Conservation (phyloP, 2,329 filamentous ascomycete genomes). For the Colletotrichum plurivorum region DNA sequence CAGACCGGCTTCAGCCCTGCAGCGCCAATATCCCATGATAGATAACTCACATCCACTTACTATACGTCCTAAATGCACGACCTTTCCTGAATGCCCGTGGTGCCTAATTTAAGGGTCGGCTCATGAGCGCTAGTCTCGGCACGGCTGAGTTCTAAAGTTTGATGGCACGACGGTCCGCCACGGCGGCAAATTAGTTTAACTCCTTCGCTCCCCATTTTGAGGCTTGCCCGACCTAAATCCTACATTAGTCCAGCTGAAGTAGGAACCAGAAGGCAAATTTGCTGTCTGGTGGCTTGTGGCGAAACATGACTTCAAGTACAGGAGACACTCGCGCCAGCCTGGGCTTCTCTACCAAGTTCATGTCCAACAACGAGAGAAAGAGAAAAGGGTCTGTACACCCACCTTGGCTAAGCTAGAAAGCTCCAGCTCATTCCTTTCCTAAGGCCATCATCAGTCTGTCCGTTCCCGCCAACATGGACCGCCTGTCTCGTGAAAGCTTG, state of each 20-base stretch:
- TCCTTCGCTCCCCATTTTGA: background rate
- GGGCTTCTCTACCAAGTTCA: background rate
- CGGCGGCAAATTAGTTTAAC: background rate
- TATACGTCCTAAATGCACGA: background rate
- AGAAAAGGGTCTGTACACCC: background rate
- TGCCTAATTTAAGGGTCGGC: background rate
- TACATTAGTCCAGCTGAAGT: too few relatives aligned
- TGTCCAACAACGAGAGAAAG: background rate
- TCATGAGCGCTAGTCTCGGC: background rate
- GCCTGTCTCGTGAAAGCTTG: background rate
- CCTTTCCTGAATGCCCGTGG: background rate
- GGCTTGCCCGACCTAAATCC: too few relatives aligned
- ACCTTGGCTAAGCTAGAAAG: background rate
- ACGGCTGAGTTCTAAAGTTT: background rate
- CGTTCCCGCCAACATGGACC: background rate
- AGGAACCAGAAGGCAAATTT: background rate
- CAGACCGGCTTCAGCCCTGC: slow-evolving; percentile 15
- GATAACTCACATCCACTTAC: background rate
- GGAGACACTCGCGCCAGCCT: too few relatives aligned
- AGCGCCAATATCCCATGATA: background rate
- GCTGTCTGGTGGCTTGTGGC: background rate
- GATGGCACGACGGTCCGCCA: background rate
- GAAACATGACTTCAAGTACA: background rate
- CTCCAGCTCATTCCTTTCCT: background rate
- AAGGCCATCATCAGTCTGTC: background rate